Evolutionary conservation across 257 asterid species (phyloP).

Genomic region (Avicennia marina): DNA sequence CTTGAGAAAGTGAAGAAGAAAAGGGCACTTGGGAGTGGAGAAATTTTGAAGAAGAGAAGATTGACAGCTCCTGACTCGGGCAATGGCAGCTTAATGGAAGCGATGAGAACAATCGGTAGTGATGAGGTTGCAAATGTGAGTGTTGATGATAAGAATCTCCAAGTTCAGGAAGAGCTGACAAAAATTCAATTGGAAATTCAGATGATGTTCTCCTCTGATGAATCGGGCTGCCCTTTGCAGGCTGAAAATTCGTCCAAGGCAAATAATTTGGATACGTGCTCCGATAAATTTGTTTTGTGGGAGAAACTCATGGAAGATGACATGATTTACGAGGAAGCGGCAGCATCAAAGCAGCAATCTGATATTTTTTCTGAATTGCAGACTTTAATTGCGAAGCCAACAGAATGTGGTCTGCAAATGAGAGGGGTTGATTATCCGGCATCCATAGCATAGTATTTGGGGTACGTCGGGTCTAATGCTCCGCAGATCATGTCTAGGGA

Average conservation of each 20-base stretch:
- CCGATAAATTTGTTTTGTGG: conserved; percentile 79
- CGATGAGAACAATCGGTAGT: conserved; percentile 7
- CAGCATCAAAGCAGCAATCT: conserved; percentile 20
- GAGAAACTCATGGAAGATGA: conserved; percentile 90
- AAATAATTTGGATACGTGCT: conserved; percentile 18
- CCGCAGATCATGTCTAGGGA: neutral
- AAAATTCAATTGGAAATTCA: conserved; percentile 35
- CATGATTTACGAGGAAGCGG: conserved; percentile 63
- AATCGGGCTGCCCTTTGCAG: conserved; percentile 32
- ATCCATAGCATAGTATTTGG: conserved; percentile 10
- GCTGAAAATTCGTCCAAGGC: conserved; percentile 19
- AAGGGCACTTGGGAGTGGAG: conserved; percentile 20
- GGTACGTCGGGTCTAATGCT: neutral
- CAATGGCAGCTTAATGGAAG: conserved; percentile 5
- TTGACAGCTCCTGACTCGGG: neutral
- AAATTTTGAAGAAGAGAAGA: conserved; percentile 25
- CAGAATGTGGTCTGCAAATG: conserved; percentile 23
- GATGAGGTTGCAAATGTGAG: conserved; percentile 6
- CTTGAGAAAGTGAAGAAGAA: conserved; percentile 33
- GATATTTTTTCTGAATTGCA: conserved; percentile 44
- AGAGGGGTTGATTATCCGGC: conserved; percentile 22
- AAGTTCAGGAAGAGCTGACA: conserved; percentile 35
- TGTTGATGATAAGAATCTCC: conserved; percentile 19
- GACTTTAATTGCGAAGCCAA: conserved; percentile 28
- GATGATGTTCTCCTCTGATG: conserved; percentile 42